Evolutionary conservation across 164 flowering plant genomes (phyloP).

Genomic region (Vitis amurensis): DNA sequence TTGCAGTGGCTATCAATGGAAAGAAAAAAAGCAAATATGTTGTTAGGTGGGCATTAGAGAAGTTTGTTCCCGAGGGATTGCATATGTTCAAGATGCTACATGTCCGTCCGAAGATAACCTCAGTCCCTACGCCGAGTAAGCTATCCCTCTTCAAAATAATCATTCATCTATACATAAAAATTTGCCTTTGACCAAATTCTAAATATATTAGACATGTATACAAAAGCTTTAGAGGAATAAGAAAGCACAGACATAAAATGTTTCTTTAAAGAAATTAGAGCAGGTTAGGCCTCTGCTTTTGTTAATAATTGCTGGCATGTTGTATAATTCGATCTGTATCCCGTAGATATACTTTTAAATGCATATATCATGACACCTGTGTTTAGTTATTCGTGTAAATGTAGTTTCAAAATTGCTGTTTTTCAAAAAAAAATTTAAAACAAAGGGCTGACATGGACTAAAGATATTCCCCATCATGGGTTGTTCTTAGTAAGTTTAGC

Average conservation of each 20-base stretch:
- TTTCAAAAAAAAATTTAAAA: not conserved
- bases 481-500: not conserved
- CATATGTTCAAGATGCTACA: slow-evolving; percentile 63
- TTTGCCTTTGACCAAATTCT: too few relatives aligned
- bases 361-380: too few relatives aligned
- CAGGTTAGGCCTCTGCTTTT: too few relatives aligned
- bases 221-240: too few relatives aligned
- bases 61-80: slow-evolving; percentile 57
- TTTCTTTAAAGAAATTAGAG: too few relatives aligned
- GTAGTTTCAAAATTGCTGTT: not conserved
- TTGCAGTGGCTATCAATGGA: slow-evolving; percentile 65
- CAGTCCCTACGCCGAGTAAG: slow-evolving; percentile 71
- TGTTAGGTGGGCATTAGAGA: slow-evolving; percentile 78
- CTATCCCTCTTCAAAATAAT: not conserved
- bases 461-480: not conserved
- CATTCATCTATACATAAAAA: not conserved
- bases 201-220: too few relatives aligned
- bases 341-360: too few relatives aligned
- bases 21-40: slow-evolving; percentile 55
- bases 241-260: too few relatives aligned
- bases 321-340: too few relatives aligned
- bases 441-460: too few relatives aligned
- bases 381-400: too few relatives aligned
- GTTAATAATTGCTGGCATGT: too few relatives aligned
- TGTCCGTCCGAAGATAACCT: slow-evolving; percentile 47